phyloP scores from a whole-genome alignment of 2,329 filamentous ascomycete genomes.

The Colletotrichum ledebouriae region DNA sequence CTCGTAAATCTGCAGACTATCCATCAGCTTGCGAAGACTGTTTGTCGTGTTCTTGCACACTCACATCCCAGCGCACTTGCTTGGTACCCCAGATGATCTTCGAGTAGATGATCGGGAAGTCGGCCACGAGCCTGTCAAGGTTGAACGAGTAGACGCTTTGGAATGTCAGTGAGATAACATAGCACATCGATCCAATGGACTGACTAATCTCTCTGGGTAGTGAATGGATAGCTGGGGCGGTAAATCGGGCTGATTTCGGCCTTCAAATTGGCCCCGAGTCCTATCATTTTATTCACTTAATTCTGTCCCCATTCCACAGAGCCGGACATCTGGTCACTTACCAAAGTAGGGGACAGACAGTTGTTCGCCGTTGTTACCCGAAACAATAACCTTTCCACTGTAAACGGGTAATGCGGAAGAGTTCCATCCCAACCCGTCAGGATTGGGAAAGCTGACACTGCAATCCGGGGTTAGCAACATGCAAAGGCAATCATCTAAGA shows the following conservation, averaged over 20 bases:
- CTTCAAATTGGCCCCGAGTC: slow-evolving; percentile 46
- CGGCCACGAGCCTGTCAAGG: slow-evolving; percentile 32
- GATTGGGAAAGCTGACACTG: slow-evolving; percentile 50
- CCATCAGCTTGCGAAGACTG: neutral
- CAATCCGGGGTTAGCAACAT: neutral
- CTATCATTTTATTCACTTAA: slow-evolving; percentile 11
- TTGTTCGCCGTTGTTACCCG: slow-evolving; percentile 50
- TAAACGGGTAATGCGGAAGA: slow-evolving; percentile 49
- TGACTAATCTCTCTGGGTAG: slow-evolving; percentile 27
- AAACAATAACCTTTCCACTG: slow-evolving; percentile 51
- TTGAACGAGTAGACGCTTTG: slow-evolving; percentile 40
- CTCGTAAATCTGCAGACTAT: slow-evolving; percentile 52
- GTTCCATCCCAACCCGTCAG: slow-evolving; percentile 47
- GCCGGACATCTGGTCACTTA: neutral
- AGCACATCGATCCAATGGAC: neutral
- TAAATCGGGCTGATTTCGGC: slow-evolving; percentile 44
- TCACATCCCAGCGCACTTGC: slow-evolving; percentile 43
- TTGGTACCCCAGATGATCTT: slow-evolving; percentile 43
- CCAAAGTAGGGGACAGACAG: slow-evolving; percentile 53
- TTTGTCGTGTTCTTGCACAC: neutral
- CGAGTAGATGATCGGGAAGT: slow-evolving; percentile 43
- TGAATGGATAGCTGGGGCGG: slow-evolving; percentile 39
- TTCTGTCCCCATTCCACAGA: rapidly evolving
- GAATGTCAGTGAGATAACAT: neutral
- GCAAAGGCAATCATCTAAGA: neutral